Evolutionary conservation across 768 basidiomycete species (phyloP).

Genomic region (Sporobolomyces phaffii): DNA sequence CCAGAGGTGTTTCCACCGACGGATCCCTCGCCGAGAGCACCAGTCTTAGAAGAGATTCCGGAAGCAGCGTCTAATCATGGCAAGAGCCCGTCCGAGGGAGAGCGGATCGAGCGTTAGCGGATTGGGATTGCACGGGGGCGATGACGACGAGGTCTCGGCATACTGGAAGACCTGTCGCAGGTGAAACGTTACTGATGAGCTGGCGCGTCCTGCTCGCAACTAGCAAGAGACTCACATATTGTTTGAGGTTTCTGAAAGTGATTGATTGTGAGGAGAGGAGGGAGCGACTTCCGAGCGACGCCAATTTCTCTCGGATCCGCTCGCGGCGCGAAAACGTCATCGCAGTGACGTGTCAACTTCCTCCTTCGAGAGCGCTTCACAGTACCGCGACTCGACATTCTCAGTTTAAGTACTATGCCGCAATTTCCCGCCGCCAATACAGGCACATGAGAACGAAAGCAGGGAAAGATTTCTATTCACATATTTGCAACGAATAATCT

Average conservation of each 20-base stretch:
- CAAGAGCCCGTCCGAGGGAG: not conserved
- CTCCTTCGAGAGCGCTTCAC: no score
- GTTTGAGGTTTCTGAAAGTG: not conserved
- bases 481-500: no score
- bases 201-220: no score
- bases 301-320: no score
- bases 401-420: no score
- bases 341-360: no score
- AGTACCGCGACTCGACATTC: no score
- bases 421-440: no score
- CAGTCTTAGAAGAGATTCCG: constrained; percentile 18
- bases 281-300: not conserved
- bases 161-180: constrained; percentile 25
- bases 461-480: no score
- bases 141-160: not conserved
- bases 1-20: constrained; percentile 2
- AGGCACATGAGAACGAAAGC: no score
- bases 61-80: constrained; percentile 6
- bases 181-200: not conserved
- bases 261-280: not conserved
- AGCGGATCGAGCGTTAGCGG: not conserved
- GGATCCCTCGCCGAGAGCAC: constrained; percentile 27
- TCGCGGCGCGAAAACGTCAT: no score
- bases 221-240: not conserved
- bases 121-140: not conserved